Conservation (phyloP, 2,329 filamentous ascomycete species). For the Dothideomycetes sp. region DNA sequence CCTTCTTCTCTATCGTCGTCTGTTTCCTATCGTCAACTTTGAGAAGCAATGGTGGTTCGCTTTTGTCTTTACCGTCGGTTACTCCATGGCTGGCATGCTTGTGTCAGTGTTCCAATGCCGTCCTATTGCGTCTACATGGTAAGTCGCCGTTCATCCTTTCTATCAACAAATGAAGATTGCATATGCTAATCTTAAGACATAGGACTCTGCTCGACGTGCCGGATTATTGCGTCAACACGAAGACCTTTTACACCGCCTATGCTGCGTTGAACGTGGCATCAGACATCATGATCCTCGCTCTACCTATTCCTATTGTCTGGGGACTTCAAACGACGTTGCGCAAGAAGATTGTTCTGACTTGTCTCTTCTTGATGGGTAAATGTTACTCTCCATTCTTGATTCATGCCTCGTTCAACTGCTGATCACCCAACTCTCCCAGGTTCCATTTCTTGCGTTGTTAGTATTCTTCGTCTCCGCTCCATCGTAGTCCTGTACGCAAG, state of each 20-base stretch:
- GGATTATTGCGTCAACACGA: neutral
- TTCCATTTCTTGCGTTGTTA: neutral
- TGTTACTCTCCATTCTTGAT: neutral
- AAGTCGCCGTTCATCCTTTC: neutral
- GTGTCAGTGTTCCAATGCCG: neutral
- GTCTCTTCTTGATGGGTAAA: constrained; percentile 40
- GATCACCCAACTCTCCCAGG: neutral
- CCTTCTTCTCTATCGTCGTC: neutral
- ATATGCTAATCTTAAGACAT: too few relatives aligned
- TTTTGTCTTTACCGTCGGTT: neutral
- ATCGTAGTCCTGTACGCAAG: neutral
- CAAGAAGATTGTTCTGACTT: constrained; percentile 44
- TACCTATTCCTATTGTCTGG: constrained; percentile 47
- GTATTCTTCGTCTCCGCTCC: neutral
- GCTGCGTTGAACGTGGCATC: neutral
- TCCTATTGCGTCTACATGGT: neutral
- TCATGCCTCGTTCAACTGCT: neutral
- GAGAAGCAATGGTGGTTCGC: neutral
- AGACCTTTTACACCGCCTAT: neutral
- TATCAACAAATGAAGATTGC: too few relatives aligned
- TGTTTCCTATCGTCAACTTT: neutral
- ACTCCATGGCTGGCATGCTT: neutral
- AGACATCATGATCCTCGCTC: constrained; percentile 49
- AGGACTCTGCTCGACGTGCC: neutral
- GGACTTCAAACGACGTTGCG: constrained; percentile 40